Base-by-base conservation (phyloP, 441 rosid species). In the Kokia cookei region DNA sequence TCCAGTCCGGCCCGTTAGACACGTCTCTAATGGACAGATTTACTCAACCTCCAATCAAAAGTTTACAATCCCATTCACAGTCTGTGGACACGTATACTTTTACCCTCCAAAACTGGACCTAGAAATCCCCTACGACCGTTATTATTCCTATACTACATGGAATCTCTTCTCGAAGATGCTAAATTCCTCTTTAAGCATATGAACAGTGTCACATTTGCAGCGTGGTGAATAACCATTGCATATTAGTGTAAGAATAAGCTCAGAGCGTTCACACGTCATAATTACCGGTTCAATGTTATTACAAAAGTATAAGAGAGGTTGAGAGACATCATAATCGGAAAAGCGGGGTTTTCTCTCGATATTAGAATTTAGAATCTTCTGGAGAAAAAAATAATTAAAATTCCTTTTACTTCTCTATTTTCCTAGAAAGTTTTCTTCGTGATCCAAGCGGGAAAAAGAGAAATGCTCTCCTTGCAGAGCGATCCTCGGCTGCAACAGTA, bases 401-500 rank as follows among this genome's bases (percentile, higher is more conserved):
- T 4, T 14, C 35, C 13, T 0, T 57, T 24, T 19, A 10, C 15
- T 10, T 24, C 1, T 11, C 37, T 12, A 15, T 4, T 11, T 55
- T 59, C 14, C 48, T 63, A 9, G 65, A 37, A 63, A 37, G 67
- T 13, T 63, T 37, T 63, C 17, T 40, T 63, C 15, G 48, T 37
- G 67, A 63, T 63, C 27, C 67, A 64, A 64, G 29, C 29, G 13
- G 69, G 29, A 4, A 17, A 64, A 4, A 45, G 13, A 45, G 42
- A 65, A 64, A 42, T 65, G 69, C 53, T 65, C 69, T 65, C 69
- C 35, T 19, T 65, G 32, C 53, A 65, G 69, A 11, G 35, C 35
- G 69, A 42, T 65, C 69, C 69, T 19, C 69, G 69, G 53, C 53
- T 65, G 69, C 69, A 65, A 65, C 69, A 65, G 69, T 43, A 65